Conservation (phyloP, 2,329 filamentous ascomycete species). For the Fonsecaea multimorphosa region DNA sequence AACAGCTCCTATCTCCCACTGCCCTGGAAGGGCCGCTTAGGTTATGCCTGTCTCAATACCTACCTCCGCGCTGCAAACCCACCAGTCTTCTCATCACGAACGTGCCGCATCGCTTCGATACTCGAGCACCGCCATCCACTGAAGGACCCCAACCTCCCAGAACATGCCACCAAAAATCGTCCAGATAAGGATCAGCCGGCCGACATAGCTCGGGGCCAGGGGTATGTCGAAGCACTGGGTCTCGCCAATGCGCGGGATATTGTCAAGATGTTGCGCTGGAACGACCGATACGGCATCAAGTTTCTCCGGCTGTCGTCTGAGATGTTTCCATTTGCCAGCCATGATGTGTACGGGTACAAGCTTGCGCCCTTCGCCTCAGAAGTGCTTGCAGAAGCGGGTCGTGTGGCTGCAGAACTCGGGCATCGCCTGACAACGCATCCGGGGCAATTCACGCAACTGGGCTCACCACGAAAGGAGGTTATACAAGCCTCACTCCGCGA, state of each 20-base stretch:
- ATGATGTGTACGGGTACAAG: slow-evolving; percentile 83
- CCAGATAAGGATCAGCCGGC: slow-evolving; percentile 76
- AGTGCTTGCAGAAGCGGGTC: slow-evolving; percentile 75
- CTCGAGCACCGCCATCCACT: slow-evolving; percentile 86
- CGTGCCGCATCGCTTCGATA: slow-evolving; percentile 88
- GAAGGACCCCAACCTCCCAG: slow-evolving; percentile 73
- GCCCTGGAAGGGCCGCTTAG: slow-evolving; percentile 87
- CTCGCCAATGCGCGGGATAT: slow-evolving; percentile 84
- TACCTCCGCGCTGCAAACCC: slow-evolving; percentile 83
- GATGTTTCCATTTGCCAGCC: slow-evolving; percentile 96
- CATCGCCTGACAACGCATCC: slow-evolving; percentile 91
- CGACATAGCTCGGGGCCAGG: slow-evolving; percentile 69
- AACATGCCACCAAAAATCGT: slow-evolving; percentile 83
- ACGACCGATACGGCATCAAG: slow-evolving; percentile 86
- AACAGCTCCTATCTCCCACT: slow-evolving; percentile 83
- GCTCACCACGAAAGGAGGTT: slow-evolving; percentile 78
- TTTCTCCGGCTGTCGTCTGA: slow-evolving; percentile 93
- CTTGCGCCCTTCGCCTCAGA: slow-evolving; percentile 82
- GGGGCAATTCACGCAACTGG: slow-evolving; percentile 90
- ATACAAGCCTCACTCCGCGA: slow-evolving; percentile 79
- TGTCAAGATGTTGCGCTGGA: slow-evolving; percentile 86
- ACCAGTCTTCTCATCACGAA: slow-evolving; percentile 87
- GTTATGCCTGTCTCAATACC: slow-evolving; percentile 92
- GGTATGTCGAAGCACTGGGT: slow-evolving; percentile 77
- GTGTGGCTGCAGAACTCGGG: slow-evolving; percentile 75